A percentile compares a stretch with the other conserved stretches of the same genome.
Conservation (phyloP, 148 eudicot species). For the Rhododendron molle region DNA sequence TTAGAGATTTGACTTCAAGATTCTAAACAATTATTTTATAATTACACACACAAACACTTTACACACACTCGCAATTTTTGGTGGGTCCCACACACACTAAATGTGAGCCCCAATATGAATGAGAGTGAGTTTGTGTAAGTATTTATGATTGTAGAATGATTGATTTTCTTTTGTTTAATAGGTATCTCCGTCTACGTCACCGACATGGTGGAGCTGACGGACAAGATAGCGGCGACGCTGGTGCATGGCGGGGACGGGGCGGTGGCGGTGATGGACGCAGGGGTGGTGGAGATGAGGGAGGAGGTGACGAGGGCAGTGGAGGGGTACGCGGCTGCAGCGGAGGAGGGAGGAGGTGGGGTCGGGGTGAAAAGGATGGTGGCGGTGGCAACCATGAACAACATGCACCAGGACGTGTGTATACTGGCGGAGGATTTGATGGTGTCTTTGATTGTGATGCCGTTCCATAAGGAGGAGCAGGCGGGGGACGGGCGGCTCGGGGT, state of each 20-base stretch:
- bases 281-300: conserved; percentile 48
- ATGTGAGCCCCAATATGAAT: too few relatives aligned
- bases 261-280: conserved; percentile 51
- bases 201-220: conserved; percentile 80
- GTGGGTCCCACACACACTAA: too few relatives aligned
- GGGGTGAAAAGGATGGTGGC: conserved; percentile 51
- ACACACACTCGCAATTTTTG: too few relatives aligned
- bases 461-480: conserved; percentile 47
- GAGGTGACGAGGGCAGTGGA: conserved; percentile 40
- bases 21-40: too few relatives aligned
- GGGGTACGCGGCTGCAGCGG: conserved; percentile 29
- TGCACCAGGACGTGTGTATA: conserved; percentile 78
- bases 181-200: conserved; percentile 69
- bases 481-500: conserved; percentile 37
- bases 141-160: too few relatives aligned
- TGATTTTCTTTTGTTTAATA: too few relatives aligned
- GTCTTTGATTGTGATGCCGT: conserved; percentile 67
- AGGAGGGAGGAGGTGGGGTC: conserved; percentile 46
- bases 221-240: conserved; percentile 58
- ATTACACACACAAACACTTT: too few relatives aligned
- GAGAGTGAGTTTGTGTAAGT: too few relatives aligned
- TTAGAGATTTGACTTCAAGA: neutral
- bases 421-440: conserved; percentile 60
- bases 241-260: conserved; percentile 40
- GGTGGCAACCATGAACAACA: conserved; percentile 49